phyloP scores from a whole-genome alignment of 2,329 filamentous ascomycete genomes.

The Calonectria pauciramosa region DNA sequence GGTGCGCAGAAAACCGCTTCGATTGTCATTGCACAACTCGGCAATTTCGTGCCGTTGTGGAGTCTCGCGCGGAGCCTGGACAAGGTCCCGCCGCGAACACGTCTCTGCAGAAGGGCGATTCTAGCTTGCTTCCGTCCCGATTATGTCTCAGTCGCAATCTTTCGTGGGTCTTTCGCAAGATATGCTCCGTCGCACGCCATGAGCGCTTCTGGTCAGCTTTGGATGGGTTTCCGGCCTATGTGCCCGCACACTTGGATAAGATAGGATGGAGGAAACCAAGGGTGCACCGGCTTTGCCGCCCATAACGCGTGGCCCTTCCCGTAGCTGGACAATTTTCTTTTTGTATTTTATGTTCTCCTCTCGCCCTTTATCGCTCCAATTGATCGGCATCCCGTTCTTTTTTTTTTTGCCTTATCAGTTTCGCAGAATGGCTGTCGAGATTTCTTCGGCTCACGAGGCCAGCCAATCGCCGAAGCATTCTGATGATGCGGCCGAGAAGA shows the following conservation, averaged over 20 bases:
- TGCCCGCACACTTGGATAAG: background rate
- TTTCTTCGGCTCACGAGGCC: background rate
- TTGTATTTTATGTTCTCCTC: background rate
- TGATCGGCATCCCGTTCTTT: background rate
- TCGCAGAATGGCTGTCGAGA: constrained; percentile 16
- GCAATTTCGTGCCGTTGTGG: constrained; percentile 13
- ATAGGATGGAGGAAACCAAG: constrained; percentile 11
- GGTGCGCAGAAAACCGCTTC: background rate
- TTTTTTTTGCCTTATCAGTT: background rate
- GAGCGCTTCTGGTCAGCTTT: background rate
- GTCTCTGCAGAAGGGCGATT: background rate
- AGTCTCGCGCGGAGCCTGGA: background rate
- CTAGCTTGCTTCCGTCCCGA: background rate
- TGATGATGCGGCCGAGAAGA: background rate
- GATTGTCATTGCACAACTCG: background rate
- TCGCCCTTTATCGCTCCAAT: background rate
- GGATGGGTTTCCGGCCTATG: background rate
- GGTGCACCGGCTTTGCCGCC: background rate
- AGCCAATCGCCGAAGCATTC: background rate
- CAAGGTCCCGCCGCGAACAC: background rate
- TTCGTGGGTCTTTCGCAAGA: constrained; percentile 23
- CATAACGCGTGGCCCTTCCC: background rate
- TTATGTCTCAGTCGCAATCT: constrained; percentile 20
- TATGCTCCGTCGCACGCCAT: constrained; percentile 16
- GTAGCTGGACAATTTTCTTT: background rate